phyloP scores from a whole-genome alignment of 2,329 filamentous ascomycete genomes.

The Epichloe bromicola region DNA sequence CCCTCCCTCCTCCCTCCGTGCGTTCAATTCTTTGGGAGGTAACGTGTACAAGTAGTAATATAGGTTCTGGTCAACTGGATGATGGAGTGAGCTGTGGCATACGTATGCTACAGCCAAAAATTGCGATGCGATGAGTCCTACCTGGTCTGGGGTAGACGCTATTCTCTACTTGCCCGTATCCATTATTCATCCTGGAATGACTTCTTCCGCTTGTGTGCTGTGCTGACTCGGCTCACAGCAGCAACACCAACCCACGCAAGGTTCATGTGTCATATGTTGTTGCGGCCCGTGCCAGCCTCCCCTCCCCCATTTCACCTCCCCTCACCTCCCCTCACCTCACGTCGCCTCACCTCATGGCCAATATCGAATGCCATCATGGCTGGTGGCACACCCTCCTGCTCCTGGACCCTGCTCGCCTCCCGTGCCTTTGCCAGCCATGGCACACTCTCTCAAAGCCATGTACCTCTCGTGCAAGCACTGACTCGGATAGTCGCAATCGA shows the following conservation, averaged over 20 bases:
- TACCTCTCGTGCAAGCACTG: conserved; percentile 10
- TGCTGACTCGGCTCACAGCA: no score
- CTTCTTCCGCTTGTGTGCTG: background rate
- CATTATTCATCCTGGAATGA: no score
- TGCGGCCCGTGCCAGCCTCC: no score
- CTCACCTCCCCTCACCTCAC: no score
- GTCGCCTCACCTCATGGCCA: no score
- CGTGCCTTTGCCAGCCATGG: background rate
- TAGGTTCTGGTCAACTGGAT: conserved; percentile 2
- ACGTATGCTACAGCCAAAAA: background rate
- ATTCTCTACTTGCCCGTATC: no score
- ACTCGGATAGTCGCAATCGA: conserved; percentile 14
- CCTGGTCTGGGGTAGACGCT: background rate
- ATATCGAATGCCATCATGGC: no score
- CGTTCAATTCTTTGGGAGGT: background rate
- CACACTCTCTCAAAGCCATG: background rate
- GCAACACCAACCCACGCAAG: no score
- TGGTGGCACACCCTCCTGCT: no score
- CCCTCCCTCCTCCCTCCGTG: background rate
- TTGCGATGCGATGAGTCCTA: background rate
- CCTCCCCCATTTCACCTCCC: no score
- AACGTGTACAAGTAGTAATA: conserved; percentile 5
- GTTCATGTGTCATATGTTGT: no score
- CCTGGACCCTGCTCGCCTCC: background rate
- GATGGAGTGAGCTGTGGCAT: background rate